These are phyloP conservation scores for Podaxis sp. DNA, from an alignment of 768 basidiomycete genomes.

Conservation along the genomic window DNA sequence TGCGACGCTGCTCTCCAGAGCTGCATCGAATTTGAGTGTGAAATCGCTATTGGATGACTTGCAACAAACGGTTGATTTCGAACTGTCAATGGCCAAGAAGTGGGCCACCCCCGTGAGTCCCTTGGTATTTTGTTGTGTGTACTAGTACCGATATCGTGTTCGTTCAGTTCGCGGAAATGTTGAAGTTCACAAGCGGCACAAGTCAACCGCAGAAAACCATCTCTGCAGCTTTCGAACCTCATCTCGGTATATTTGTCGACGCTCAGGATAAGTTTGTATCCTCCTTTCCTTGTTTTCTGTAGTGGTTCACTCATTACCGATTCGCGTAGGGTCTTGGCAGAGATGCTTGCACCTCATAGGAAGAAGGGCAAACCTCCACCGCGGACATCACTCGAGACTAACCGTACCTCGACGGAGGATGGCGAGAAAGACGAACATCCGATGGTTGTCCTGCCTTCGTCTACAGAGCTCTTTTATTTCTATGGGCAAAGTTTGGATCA, in stretches of 20 bases:
- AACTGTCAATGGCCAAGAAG: constrained; percentile 75
- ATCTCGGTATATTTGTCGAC: constrained; percentile 91
- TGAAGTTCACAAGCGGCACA: constrained; percentile 49
- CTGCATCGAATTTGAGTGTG: constrained; percentile 69
- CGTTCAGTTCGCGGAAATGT: constrained; percentile 60
- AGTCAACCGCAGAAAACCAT: constrained; percentile 65
- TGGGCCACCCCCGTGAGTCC: constrained; percentile 68
- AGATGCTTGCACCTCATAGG: constrained; percentile 87
- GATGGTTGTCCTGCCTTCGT: constrained; percentile 81
- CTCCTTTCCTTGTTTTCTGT: background rate
- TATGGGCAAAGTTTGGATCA: constrained; percentile 95
- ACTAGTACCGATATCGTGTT: background rate
- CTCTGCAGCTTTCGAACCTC: constrained; percentile 87
- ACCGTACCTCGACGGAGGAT: constrained; percentile 35
- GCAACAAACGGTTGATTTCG: constrained; percentile 87
- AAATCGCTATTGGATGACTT: constrained; percentile 81
- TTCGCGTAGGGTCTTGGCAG: constrained; percentile 67
- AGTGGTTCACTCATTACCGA: background rate
- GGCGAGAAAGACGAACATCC: constrained; percentile 44
- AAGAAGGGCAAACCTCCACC: constrained; percentile 43
- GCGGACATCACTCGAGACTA: constrained; percentile 67
- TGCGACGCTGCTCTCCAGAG: constrained; percentile 75
- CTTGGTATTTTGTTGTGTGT: constrained; percentile 2
- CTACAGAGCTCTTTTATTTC: constrained; percentile 96
- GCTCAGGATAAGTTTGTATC: constrained; percentile 85